Evolutionary conservation across 805 yeast genomes (phyloP).

Genomic region (Maudiozyma bulderi): DNA sequence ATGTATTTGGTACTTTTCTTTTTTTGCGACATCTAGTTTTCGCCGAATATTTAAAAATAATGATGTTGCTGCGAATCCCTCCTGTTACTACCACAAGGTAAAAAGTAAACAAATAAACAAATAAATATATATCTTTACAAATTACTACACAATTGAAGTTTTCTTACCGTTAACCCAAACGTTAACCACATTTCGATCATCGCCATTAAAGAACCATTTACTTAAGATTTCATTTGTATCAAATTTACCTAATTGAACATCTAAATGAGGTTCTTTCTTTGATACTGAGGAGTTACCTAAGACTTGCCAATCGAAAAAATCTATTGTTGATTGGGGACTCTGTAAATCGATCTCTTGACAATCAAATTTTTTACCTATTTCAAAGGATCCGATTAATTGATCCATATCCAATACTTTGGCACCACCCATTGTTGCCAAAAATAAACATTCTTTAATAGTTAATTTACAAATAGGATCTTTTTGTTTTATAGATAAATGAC

Average conservation of each 20-base stretch:
- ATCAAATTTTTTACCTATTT: conserved; percentile 73
- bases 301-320: conserved; percentile 67
- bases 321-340: conserved; percentile 49
- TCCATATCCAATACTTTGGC: conserved; percentile 62
- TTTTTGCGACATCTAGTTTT: no score
- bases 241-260: conserved; percentile 3
- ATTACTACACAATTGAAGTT: not conserved
- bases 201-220: conserved; percentile 91
- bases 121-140: not conserved
- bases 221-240: conserved; percentile 44
- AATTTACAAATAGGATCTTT: conserved; percentile 38
- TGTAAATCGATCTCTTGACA: conserved; percentile 65
- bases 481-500: conserved; percentile 55
- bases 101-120: not conserved
- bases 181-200: conserved; percentile 71
- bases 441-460: conserved; percentile 61
- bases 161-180: conserved; percentile 77
- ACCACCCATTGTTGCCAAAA: conserved; percentile 83
- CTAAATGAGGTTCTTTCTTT: not conserved
- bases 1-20: no score
- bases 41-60: no score
- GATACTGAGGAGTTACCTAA: not conserved
- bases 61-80: no score
- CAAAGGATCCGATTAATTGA: conserved; percentile 57
- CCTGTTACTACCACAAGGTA: no score